These are phyloP conservation scores for Petrea volubilis DNA, from an alignment of 257 asterid species.

Conservation along the genomic window DNA sequence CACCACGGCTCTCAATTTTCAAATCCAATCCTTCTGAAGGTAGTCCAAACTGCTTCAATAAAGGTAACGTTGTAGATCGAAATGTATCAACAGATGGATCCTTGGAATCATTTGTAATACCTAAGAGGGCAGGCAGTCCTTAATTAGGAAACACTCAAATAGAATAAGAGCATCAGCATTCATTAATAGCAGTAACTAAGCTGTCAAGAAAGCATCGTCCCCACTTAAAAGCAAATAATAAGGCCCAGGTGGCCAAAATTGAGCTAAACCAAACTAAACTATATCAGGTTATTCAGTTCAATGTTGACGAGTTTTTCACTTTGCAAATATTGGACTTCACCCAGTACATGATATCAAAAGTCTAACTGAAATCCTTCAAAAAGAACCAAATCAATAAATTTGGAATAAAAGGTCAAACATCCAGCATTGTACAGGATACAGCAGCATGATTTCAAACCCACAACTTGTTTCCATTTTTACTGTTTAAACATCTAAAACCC, in stretches of 20 bases:
- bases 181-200: not conserved
- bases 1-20: constrained; percentile 81
- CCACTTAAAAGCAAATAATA: constrained; percentile 1
- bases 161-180: not conserved
- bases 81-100: constrained; percentile 93
- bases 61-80: constrained; percentile 60
- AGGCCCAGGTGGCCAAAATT: not conserved
- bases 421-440: not conserved
- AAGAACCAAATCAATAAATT: not conserved
- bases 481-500: not conserved
- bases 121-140: constrained; percentile 33
- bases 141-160: constrained; percentile 2
- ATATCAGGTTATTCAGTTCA: not conserved
- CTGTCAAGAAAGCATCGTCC: not conserved
- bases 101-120: constrained; percentile 85
- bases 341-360: not conserved
- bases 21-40: constrained; percentile 68
- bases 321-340: not conserved
- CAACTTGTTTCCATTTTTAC: not conserved
- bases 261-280: not conserved
- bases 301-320: not conserved
- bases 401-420: not conserved
- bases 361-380: no score
- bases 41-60: constrained; percentile 85
- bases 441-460: not conserved